phyloP scores from a whole-genome alignment of 345 rosid genomes.

The Excoecaria cochinchinensis region DNA sequence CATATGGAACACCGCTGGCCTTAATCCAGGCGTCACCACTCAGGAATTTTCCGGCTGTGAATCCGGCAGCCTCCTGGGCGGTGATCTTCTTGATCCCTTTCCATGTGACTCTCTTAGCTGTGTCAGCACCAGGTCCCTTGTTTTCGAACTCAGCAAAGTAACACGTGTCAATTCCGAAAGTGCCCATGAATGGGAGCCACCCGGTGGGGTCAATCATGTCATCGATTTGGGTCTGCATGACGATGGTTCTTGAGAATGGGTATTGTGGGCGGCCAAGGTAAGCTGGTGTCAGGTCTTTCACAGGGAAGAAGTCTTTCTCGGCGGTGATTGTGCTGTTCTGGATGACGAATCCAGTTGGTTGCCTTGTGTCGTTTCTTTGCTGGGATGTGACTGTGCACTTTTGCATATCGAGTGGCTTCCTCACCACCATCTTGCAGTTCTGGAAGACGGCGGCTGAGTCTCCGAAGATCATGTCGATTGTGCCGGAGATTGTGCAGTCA shows the following conservation, averaged over 20 bases:
- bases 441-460: constrained; percentile 57
- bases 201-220: constrained; percentile 61
- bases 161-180: constrained; percentile 47
- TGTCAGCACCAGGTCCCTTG: constrained; percentile 57
- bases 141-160: constrained; percentile 56
- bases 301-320: constrained; percentile 32
- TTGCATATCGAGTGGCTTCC: constrained; percentile 47
- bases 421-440: constrained; percentile 52
- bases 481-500: constrained; percentile 29
- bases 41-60: constrained; percentile 38
- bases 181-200: constrained; percentile 51
- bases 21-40: constrained; percentile 49
- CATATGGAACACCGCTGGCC: constrained; percentile 49
- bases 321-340: constrained; percentile 61
- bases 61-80: constrained; percentile 24
- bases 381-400: constrained; percentile 62
- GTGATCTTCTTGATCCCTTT: constrained; percentile 41
- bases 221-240: constrained; percentile 55
- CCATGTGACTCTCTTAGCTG: constrained; percentile 52
- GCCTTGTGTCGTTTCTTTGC: constrained; percentile 44
- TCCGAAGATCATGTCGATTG: constrained; percentile 57
- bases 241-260: constrained; percentile 50
- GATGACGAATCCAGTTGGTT: constrained; percentile 52
- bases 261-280: constrained; percentile 84
- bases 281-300: constrained; percentile 38